Base-by-base conservation (phyloP, 192 early-diverging fungal genomes). In the Geranomyces michiganensis region DNA sequence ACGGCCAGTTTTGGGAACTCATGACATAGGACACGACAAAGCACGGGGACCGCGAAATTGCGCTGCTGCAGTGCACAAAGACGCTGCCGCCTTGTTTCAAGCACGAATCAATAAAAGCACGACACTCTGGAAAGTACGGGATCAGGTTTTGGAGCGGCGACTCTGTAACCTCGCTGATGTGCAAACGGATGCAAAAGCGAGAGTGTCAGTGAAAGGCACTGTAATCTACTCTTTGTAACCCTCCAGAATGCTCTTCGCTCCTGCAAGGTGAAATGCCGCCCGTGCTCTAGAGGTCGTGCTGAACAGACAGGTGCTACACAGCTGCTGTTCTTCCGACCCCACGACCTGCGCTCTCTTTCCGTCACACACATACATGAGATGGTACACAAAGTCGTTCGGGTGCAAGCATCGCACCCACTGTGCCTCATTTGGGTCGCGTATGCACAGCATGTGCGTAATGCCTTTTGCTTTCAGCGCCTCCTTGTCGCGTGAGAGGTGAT, bases 1-100 rank as follows among this genome's bases (percentile, higher is more conserved):
- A 94, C 30, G 83, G 83, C 73, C 90, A 72, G 0, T 82, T 76
- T 75, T 88, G 83, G 0, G 82, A 82, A 65, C 90, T 90, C 91
- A 97, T 97, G 44, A 96, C 67, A 79, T 94, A 97, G 1, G 93
- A 94, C 29, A 94, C 88, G 0, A 95, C 91, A 80, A 97, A 93
- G 36, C 90, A 83, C 9, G 95, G 91, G 30, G 88, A 88, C 65
- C 94, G 82, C 4, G 91, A 92, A 58, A 97, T 91, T 12, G 94
- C 95, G 24, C 90, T 79, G 51, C 74, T 84, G 74, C 84, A 85
- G 69, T 82, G 81, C 3, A 85, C 81, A 41, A 85, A 71, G 12
- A 84, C 80, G 13, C 66, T 63, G 27, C 80, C 79, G 10, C 73
- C 76, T 15, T 55, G 24, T 6, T 15, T 46, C 10, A 84, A 69